Conservation (phyloP, 305 asterid species). For the Ruellia speciosa region DNA sequence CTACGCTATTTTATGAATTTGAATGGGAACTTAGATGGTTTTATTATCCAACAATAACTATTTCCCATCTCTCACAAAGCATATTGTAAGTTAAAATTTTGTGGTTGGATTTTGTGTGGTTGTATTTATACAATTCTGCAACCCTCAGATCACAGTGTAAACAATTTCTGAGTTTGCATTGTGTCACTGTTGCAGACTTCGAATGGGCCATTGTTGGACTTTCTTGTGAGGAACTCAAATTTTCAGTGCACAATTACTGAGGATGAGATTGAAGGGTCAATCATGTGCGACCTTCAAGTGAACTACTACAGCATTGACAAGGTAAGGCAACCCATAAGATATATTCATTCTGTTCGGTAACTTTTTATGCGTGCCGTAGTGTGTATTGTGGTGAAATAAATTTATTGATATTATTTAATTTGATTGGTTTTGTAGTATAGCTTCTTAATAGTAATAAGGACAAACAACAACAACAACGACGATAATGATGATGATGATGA, state of each 20-base stretch:
- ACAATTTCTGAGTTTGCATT: background rate
- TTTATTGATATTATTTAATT: too few species aligned
- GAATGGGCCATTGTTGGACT: constrained; percentile 79
- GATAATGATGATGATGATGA: too few species aligned
- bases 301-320: constrained; percentile 87
- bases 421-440: background rate
- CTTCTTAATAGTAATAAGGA: too few species aligned
- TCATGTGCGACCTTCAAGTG: constrained; percentile 70
- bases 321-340: constrained; percentile 32
- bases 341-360: background rate
- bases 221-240: constrained; percentile 42
- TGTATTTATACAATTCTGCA: constrained; percentile 7
- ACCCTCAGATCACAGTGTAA: background rate
- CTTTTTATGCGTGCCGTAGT: background rate
- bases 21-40: too few species aligned
- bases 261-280: constrained; percentile 47
- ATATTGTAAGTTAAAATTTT: too few species aligned
- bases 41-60: too few species aligned
- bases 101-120: constrained; percentile 9
- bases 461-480: too few species aligned
- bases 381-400: background rate
- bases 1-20: too few species aligned
- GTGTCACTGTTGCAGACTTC: constrained; percentile 51
- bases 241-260: constrained; percentile 37
- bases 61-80: too few species aligned